Evolutionary conservation across 306 rosid genomes (phyloP), one percentile per base, ranked within the genome.

Genomic region (Calophaca sinica): DNA sequence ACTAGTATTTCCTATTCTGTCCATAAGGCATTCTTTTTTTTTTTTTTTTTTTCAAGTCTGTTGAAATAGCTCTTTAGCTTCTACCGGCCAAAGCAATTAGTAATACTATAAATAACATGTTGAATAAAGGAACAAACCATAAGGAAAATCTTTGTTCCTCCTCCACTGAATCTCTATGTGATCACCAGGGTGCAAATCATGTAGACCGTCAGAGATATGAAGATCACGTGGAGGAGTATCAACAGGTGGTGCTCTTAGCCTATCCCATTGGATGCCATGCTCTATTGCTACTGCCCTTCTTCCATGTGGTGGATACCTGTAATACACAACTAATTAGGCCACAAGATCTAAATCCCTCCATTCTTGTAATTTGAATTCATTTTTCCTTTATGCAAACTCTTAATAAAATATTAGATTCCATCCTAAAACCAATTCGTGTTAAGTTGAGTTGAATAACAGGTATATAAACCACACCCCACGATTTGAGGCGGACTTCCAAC

Each of bases 91-190:
- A 62, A 48, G 8, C 7, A 51, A 78, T 59, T 7, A 45, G 8
- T 31, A 45, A 42, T 55, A 54, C 11, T 62, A 68, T 35, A 62
- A 73, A 67, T 36, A 78, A 58, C 12, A 68, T 28, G 62, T 44
- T 46, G 70, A 72, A 74, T 73, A 32, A 62, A 52, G 72, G 80
- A 81, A 84, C 93, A 68, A 81, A 94, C 98, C 98, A 72, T 91
- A 94, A 72, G 98, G 98, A 73, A 94, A 91, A 73, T 90, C 97
- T 77, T 90, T 91, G 88, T 91, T 94, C 75, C 89, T 88, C 79
- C 97, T 90, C 98, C 97, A 94, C 57, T 94, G 97, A 75, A 94
- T 94, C 89, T 94, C 98, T 61, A 91, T 62, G 80, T 85, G 96
- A 80, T 94, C 92, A n/a, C 93, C 96, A 2, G 96, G 97, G 60